Evolutionary conservation across 371 early-diverging fungal genomes (phyloP), one percentile per base, ranked within the genome.

Genomic region (Fennellomyces sp.): DNA sequence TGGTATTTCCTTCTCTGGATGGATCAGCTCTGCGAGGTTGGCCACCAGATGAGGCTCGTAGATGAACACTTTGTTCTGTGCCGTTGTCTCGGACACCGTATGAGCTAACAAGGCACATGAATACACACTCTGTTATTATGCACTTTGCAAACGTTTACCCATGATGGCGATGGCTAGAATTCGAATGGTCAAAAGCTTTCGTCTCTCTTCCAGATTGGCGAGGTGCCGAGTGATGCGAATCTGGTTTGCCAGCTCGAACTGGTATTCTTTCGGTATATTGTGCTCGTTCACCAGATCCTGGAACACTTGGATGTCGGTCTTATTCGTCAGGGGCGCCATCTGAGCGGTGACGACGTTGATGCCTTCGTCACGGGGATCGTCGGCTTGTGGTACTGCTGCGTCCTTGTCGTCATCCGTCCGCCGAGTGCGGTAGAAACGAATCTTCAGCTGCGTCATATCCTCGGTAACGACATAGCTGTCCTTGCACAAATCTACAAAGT

Each of bases 31-130:
- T 0, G 91, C 88, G 4, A 97, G 64, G 33, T 91, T 84, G 11
- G 83, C 66, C 13, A 94, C 87, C 28, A 96, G 75, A 67, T 89
- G 87, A 11, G 96, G 95, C 57, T 96, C 96, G 67, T 90, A 91
- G 11, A 88, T 74, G 61, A 95, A 91, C 25, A 96, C 76, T 55
- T 83, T 85, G 60, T 85, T 88, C 50, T 89, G 84, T 26, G 91
- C 87, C 36, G 87, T 78, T 1, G 85, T 80, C 67, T 93, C 93
- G 2, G 87, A 78, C 17, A 83, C 75, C 38, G 86, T 80, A 66
- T 86, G 82, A 7, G 84, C 81, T 80, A 68, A 29, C 45, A 35
- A 35, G 47, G 23, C 19, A 4, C n/a, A 57, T 57, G 17, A 57
- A 35, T 19, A 47, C 42, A 29, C 19, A 39, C n/a, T 38, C 36